phyloP scores from a whole-genome alignment of 139 green algal genomes.

The Haematococcus sp. region DNA sequence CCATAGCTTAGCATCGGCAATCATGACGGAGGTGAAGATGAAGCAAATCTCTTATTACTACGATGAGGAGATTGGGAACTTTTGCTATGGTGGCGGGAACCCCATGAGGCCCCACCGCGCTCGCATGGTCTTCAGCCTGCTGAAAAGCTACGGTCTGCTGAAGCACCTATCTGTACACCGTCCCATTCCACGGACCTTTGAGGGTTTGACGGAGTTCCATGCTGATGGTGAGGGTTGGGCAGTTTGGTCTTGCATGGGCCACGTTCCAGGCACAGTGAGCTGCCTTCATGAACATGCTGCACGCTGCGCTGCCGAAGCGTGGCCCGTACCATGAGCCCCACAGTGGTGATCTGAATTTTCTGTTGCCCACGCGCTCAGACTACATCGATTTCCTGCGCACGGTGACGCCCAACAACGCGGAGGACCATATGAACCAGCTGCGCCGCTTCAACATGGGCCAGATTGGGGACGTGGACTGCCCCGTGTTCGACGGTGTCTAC shows the following conservation, averaged over 20 bases:
- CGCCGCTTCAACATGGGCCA: conserved; percentile 96
- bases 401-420: conserved; percentile 93
- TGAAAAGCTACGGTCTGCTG: conserved; percentile 88
- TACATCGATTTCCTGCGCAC: conserved; percentile 95
- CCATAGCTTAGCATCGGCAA: no score
- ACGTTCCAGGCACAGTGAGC: not conserved
- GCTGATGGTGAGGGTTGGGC: conserved; percentile 81
- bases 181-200: conserved; percentile 51
- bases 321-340: not conserved
- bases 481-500: conserved; percentile 95
- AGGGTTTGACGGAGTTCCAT: conserved; percentile 90
- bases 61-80: conserved; percentile 92
- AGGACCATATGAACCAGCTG: conserved; percentile 91
- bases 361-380: conserved; percentile 54
- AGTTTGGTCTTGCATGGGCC: not conserved
- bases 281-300: not conserved
- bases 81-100: conserved; percentile 81
- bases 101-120: conserved; percentile 94
- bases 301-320: not conserved
- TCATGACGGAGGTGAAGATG: no score
- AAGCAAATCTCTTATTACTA: conserved; percentile 81
- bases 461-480: conserved; percentile 91
- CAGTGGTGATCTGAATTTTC: not conserved
- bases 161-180: conserved; percentile 81
- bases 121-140: conserved; percentile 90